Percentiles rank a stretch among this genome's conserved stretches.
These are phyloP conservation scores for Camellia granthamiana DNA, from an alignment of 148 eudicot species.

Conservation along the genomic window DNA sequence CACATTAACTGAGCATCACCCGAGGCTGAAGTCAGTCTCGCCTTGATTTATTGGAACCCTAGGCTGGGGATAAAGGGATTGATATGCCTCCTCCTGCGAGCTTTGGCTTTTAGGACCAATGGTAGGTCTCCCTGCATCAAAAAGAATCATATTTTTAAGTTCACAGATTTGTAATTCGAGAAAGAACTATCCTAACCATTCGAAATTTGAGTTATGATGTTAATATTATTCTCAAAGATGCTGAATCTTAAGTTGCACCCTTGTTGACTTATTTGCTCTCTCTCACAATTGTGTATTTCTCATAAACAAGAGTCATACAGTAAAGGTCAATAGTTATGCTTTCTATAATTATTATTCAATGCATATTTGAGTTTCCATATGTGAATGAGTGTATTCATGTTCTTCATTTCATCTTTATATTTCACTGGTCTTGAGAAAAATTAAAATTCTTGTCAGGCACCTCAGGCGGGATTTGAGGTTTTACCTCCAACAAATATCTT, in stretches of 20 bases:
- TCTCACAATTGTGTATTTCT: not conserved
- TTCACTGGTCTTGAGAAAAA: not conserved
- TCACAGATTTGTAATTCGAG: not conserved
- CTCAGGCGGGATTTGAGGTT: constrained; percentile 32
- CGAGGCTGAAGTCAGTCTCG: no score
- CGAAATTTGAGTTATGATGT: not conserved
- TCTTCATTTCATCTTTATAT: not conserved
- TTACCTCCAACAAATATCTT: constrained; percentile 34
- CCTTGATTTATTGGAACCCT: no score
- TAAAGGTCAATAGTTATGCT: not conserved
- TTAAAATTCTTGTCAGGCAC: constrained; percentile 27
- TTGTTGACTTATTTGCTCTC: not conserved
- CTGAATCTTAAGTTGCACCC: not conserved
- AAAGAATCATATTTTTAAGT: not conserved
- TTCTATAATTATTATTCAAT: not conserved
- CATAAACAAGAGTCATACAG: not conserved
- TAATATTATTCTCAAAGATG: not conserved
- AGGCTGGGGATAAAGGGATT: no score
- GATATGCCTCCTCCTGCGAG: not conserved
- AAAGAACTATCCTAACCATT: not conserved
- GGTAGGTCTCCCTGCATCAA: not conserved
- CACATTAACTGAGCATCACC: no score
- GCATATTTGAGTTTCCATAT: not conserved
- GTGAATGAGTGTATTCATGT: not conserved
- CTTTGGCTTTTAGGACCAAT: not conserved